These are phyloP conservation scores for Baorangia bicolor DNA, from an alignment of 768 basidiomycete genomes.

Conservation along the genomic window DNA sequence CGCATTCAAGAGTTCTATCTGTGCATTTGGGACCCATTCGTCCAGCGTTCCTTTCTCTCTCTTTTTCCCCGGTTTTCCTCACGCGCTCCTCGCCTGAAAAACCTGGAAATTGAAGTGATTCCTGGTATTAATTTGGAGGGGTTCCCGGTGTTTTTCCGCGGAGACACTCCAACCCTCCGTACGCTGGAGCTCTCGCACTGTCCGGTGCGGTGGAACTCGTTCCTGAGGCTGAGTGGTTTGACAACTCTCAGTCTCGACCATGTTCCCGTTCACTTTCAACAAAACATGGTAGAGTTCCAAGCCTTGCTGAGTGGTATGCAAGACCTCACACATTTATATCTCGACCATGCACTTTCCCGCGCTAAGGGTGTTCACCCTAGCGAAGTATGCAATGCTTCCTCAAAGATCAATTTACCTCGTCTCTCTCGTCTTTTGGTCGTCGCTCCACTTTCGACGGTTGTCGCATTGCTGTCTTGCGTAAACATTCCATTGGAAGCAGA, in stretches of 20 bases:
- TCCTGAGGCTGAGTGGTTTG: conserved; percentile 23
- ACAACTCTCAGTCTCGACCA: conserved; percentile 34
- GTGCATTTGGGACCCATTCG: no score
- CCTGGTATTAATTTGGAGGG: no score
- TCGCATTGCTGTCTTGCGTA: conserved; percentile 4
- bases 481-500: background rate
- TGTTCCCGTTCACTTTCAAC: conserved; percentile 20
- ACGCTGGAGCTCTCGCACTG: no score
- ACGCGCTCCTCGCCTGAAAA: no score
- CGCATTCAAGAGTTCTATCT: no score
- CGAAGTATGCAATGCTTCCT: background rate
- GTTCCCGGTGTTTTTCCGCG: no score
- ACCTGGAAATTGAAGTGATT: no score
- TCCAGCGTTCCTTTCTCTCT: no score
- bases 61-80: no score
- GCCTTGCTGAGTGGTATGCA: conserved; percentile 35
- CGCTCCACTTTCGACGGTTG: conserved; percentile 7
- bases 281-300: conserved; percentile 31
- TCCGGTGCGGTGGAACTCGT: background rate
- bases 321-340: conserved; percentile 31
- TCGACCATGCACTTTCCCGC: conserved; percentile 31
- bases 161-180: no score
- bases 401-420: background rate
- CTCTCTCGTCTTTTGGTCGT: conserved; percentile 6
- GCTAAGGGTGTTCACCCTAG: background rate